These are phyloP conservation scores for Rhodamnia rubescens DNA, from an alignment of 345 rosid genomes.

Conservation along the genomic window DNA sequence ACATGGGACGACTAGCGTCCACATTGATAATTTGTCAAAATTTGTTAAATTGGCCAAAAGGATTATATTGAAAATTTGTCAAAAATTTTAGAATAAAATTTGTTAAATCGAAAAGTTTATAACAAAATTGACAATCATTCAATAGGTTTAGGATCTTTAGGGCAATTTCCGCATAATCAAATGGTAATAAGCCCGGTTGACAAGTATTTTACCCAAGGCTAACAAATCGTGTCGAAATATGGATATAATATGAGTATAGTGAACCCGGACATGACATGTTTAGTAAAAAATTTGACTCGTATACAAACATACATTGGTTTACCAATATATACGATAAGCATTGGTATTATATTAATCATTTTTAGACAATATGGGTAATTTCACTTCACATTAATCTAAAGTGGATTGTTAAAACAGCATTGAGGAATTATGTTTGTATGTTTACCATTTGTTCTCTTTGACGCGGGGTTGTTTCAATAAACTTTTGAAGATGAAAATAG, in stretches of 20 bases:
- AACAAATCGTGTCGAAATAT: background rate
- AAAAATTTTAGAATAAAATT: no score
- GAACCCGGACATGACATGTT: fast-evolving
- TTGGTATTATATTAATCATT: background rate
- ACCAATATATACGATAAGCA: fast-evolving
- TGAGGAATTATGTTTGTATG: background rate
- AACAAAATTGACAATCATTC: background rate
- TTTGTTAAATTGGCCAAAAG: background rate
- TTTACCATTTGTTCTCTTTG: background rate
- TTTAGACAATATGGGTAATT: fast-evolving
- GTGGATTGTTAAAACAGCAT: background rate
- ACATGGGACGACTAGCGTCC: fast-evolving
- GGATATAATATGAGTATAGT: background rate
- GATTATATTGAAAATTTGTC: background rate
- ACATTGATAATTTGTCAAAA: fast-evolving
- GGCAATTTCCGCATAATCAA: background rate
- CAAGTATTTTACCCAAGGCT: background rate
- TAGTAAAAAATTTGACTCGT: background rate
- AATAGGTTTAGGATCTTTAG: background rate
- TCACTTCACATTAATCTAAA: background rate
- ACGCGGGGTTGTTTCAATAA: background rate
- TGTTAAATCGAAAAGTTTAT: no score
- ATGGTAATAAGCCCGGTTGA: background rate
- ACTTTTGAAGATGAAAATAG: background rate
- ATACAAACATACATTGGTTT: no score